Evolutionary conservation across 2,329 filamentous ascomycete species (phyloP).

Genomic region (Botrytis tulipae): DNA sequence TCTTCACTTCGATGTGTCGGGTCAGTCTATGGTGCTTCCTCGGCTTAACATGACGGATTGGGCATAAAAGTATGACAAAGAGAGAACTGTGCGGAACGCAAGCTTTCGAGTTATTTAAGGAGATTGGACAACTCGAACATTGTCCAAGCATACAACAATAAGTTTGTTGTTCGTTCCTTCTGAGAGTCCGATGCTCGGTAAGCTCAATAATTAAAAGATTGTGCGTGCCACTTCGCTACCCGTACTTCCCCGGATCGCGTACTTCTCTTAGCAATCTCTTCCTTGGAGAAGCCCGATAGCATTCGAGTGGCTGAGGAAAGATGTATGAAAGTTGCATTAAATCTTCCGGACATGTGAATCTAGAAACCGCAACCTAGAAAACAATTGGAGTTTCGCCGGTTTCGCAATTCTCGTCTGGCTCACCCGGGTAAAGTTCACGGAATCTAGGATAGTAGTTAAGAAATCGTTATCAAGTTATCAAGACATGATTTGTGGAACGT

Average conservation of each 20-base stretch:
- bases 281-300: slow-evolving; percentile 5
- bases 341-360: neutral
- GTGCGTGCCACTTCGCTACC: slow-evolving; percentile 7
- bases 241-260: slow-evolving; percentile 2
- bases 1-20: neutral
- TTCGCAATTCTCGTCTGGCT: slow-evolving; percentile 8
- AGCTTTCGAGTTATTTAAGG: neutral
- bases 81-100: neutral
- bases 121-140: neutral
- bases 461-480: slow-evolving; percentile 5
- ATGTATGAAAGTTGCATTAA: neutral
- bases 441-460: neutral
- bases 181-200: neutral
- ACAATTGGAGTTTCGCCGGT: neutral
- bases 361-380: neutral
- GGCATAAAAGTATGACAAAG: neutral
- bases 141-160: neutral
- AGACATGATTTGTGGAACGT: slow-evolving; percentile 11
- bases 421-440: slow-evolving; percentile 11
- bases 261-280: neutral
- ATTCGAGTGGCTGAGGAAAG: neutral
- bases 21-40: slow-evolving; percentile 11
- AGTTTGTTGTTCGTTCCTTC: neutral
- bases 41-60: slow-evolving; percentile 1
- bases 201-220: neutral